These are phyloP conservation scores for Rugosomyces carneus DNA, from an alignment of 1,284 basidiomycete genomes.

Conservation along the genomic window DNA sequence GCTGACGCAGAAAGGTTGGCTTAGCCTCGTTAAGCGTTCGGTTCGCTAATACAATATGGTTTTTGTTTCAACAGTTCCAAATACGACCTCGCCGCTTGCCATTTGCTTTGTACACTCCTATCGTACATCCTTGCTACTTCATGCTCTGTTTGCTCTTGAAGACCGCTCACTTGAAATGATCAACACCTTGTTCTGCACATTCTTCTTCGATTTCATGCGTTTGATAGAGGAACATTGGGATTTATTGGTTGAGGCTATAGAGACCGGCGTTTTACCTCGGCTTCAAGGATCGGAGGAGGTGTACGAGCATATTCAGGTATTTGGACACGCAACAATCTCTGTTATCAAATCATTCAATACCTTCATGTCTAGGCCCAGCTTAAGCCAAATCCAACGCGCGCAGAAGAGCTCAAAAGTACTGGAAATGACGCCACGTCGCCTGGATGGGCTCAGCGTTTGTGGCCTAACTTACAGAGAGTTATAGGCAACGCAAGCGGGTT, in stretches of 20 bases:
- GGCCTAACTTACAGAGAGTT: conserved; percentile 8
- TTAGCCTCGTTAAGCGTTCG: neutral
- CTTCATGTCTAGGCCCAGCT: conserved; percentile 6
- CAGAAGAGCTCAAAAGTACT: conserved; percentile 6
- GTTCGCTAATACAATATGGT: neutral
- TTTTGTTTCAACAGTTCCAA: neutral
- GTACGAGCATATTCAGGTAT: conserved; percentile 10
- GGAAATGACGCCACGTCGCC: conserved; percentile 2
- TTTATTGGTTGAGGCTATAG: conserved; percentile 10
- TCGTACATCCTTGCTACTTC: conserved; percentile 9
- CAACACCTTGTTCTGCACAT: conserved; percentile 9
- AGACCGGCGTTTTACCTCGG: conserved; percentile 9
- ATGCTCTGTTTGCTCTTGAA: conserved; percentile 12
- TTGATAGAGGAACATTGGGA: conserved; percentile 14
- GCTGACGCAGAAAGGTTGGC: conserved; percentile 5
- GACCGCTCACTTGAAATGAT: conserved; percentile 11
- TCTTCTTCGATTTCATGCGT: conserved; percentile 11
- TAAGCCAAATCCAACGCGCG: conserved; percentile 7
- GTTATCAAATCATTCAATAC: neutral
- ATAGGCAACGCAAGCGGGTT: conserved; percentile 10
- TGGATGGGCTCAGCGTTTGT: conserved; percentile 10
- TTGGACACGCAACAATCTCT: neutral
- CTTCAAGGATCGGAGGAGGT: conserved; percentile 9
- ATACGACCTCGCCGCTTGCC: conserved; percentile 8
- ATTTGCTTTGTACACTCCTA: conserved; percentile 11